Evolutionary conservation across 192 early-diverging fungal genomes (phyloP), one percentile per base, ranked within the genome.

Genomic region (Coemansia sp.): DNA sequence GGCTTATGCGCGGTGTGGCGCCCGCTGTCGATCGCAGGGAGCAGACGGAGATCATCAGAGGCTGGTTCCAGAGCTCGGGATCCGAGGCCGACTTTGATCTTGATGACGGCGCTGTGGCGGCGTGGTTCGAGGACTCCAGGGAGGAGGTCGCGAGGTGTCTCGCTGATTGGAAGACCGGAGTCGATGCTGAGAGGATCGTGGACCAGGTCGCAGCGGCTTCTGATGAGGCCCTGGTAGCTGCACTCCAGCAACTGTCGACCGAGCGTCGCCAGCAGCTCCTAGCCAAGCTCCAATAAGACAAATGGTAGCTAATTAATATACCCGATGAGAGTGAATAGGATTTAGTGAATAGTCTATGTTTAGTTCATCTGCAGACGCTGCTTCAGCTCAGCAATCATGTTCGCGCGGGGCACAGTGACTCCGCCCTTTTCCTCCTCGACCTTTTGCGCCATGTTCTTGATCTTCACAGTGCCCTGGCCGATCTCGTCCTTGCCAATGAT

Each of bases 401-500:
- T 83, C 8, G 69, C 28, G 23, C 87, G 85, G 50, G 80, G 70
- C 25, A 89, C 76, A 12, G 68, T 74, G 16, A 83, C 59, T n/a
- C 89, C 91, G 38, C 78, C 78, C 57, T 74, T 62, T 45, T 71
- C 65, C 36, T 31, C 42, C 35, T 47, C 58, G 21, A 53, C 66
- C 47, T 76, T 70, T 3, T 50, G 60, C 13, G 58, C 21, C 92
- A 93, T 93, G 55, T 90, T 89, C 85, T 97, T 95, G 60, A 99
- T 83, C 77, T 89, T 91, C 43, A 97, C 89, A n/a, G 88, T 67
- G 20, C 93, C 92, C 21, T 85, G 76, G 48, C 85, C 86, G 25
- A 97, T 50, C 77, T 98, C 95, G 65, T 88, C 86, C 23, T 84
- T 73, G 48, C 95, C 95, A 58, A 99, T 84, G 61, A 97, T 92